Evolutionary conservation across 768 basidiomycete genomes (phyloP).

Genomic region (Tricholoma hemisulphureum): DNA sequence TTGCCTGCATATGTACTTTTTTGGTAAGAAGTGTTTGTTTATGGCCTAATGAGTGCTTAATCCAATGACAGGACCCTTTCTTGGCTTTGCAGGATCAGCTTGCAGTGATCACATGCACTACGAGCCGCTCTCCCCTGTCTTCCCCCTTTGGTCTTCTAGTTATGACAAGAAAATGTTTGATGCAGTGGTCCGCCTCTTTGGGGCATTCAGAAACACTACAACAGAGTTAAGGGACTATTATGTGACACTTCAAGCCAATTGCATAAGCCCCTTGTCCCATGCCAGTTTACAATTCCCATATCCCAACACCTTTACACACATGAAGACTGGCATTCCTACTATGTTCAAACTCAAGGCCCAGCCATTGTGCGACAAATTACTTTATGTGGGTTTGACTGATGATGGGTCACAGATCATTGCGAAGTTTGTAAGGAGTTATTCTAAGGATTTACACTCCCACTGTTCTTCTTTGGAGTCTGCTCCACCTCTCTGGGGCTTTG

Average conservation of each 20-base stretch:
- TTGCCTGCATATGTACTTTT: background rate
- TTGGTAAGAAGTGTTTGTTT: background rate
- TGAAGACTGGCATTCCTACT: background rate
- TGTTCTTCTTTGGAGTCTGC: slow-evolving; percentile 22
- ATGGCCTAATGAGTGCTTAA: too few species aligned
- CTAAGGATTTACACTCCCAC: slow-evolving; percentile 23
- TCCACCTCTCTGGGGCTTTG: slow-evolving; percentile 24
- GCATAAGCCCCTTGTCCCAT: background rate
- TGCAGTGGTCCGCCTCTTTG: background rate
- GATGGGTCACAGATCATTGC: too few species aligned
- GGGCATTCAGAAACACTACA: background rate
- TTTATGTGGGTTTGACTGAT: background rate
- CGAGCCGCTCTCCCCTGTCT: background rate
- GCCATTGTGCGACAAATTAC: background rate
- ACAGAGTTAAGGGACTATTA: background rate
- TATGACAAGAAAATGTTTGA: background rate
- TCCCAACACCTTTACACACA: background rate
- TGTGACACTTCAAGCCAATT: background rate
- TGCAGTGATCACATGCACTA: background rate
- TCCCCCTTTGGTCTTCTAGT: background rate
- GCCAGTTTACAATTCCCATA: background rate
- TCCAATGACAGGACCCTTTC: background rate
- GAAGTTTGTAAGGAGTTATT: slow-evolving; percentile 29
- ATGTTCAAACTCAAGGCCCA: background rate
- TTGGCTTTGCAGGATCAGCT: background rate